Base-by-base conservation (phyloP, 352 stramenopile species). In the Saprolegnia diclina region DNA sequence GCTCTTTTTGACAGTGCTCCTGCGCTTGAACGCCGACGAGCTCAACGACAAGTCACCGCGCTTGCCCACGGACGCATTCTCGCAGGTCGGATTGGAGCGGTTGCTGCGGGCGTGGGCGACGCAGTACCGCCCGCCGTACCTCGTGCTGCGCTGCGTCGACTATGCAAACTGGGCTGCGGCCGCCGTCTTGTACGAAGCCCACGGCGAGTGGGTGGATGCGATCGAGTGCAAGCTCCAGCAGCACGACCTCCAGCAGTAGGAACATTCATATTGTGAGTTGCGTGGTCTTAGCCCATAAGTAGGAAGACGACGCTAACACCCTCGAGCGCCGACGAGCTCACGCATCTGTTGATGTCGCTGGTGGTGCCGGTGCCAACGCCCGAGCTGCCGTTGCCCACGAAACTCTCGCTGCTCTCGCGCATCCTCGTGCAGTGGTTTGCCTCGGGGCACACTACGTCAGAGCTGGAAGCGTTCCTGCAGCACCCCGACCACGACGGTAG, bases 381-480 rank as follows among this genome's bases (percentile, higher is more conserved):
- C 24, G 52, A 35, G 24, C 35, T 59, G 13, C 35, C 52, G 16
- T 3, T 59, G 11, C 11, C 2, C 13, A 59, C 52, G 13, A 59
- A 40, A 24, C 13, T 79, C 0, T 82, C 83, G 32, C 91, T 95
- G 46, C 75, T 95, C 22, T 80, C 87, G 29, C 83, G 87, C 16
- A 71, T 95, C 19, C 62, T 95, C 2, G 80, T 93, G 21, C 92
- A 93, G 65, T 95, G 87, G 87, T 90, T 91, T 53, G 83, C 92
- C 21, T 92, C 88, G 54, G 80, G 77, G 16, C 66, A 93, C 13
- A 59, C 80, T 5, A 76, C 74, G 22, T 75, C 75, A 1, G 80
- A 83, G 21, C 72, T 95, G 10, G 87, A 95, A 59, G 74, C 79
- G 0, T 84, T 83, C 52, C 70, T 95, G 6, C 79, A 83, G 29